Evolutionary conservation across 345 rosid species (phyloP).

Genomic region (Brassica carinata): DNA sequence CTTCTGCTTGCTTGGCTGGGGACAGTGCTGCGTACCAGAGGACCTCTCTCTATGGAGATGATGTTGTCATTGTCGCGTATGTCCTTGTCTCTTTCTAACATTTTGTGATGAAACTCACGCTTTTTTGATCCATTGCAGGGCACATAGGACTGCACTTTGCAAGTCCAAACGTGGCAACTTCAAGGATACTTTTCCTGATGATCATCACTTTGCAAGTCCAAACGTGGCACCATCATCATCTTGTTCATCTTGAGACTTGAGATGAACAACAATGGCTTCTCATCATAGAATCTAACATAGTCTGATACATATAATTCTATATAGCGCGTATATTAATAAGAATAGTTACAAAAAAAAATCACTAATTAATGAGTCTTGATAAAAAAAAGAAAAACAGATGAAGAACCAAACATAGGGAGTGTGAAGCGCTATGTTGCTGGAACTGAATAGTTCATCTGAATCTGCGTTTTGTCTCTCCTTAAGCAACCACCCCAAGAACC

Average conservation of each 20-base stretch:
- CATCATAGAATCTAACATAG: neutral
- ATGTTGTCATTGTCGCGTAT: conserved; percentile 94
- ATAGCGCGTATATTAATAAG: neutral
- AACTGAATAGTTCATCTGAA: conserved; percentile 49
- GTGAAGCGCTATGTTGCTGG: conserved; percentile 16
- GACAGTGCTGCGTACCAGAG: conserved; percentile 90
- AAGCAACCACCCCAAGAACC: conserved; percentile 61
- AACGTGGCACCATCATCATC: no score
- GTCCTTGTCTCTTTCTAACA: conserved; percentile 31
- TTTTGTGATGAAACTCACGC: conserved; percentile 8
- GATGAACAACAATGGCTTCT: neutral
- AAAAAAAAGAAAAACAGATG: neutral
- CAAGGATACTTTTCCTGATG: conserved; percentile 93
- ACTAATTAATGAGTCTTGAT: conserved; percentile 20
- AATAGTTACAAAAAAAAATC: neutral
- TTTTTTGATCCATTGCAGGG: conserved; percentile 46
- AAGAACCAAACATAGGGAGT: conserved; percentile 6
- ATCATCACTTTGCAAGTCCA: no score
- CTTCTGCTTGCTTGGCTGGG: conserved; percentile 86
- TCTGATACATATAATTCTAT: neutral
- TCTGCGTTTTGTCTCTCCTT: conserved; percentile 87
- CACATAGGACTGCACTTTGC: conserved; percentile 86
- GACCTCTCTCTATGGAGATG: conserved; percentile 75
- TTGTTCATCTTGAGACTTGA: no score
- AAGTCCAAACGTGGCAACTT: conserved; percentile 88